A percentile compares a stretch with the other conserved stretches of the same genome.
Conservation (phyloP, 495 filamentous ascomycete genomes). For the Pyrenopolyporus hunteri region DNA sequence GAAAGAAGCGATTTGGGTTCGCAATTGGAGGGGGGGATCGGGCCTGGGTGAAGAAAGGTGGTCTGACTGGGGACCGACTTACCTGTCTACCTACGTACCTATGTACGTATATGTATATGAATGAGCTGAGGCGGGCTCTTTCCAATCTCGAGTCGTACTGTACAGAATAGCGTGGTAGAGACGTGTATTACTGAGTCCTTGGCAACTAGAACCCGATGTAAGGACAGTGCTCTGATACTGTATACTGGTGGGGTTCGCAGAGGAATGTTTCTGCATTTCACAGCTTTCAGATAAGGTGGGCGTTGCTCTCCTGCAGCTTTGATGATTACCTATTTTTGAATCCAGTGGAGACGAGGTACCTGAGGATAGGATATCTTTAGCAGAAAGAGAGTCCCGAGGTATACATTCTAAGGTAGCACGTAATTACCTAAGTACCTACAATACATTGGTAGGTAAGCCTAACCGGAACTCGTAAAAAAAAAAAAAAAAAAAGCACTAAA, state of each 20-base stretch:
- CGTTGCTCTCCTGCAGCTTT: not conserved
- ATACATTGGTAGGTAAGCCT: not conserved
- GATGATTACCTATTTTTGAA: not conserved
- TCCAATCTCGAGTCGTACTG: too few relatives aligned
- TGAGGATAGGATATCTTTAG: slow-evolving; percentile 6
- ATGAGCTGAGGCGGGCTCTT: too few relatives aligned
- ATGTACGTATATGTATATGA: too few relatives aligned
- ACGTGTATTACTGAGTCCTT: not conserved
- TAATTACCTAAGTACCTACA: too few relatives aligned
- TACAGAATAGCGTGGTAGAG: not conserved
- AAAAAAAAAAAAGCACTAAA: not conserved
- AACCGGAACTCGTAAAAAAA: not conserved
- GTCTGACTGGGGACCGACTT: slow-evolving; percentile 1
- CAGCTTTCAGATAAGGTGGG: not conserved
- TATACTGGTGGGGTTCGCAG: not conserved
- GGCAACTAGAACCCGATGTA: too few relatives aligned
- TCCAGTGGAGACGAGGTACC: too few relatives aligned
- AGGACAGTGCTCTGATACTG: not conserved
- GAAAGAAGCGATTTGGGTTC: slow-evolving; percentile 2
- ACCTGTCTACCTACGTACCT: too few relatives aligned
- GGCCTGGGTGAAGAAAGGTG: not conserved
- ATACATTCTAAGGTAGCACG: too few relatives aligned
- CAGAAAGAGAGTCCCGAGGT: too few relatives aligned
- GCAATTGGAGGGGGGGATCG: too few relatives aligned
- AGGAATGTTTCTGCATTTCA: not conserved